Base-by-base conservation (phyloP, 2,329 filamentous ascomycete genomes). In the Fusarium sacchari region DNA sequence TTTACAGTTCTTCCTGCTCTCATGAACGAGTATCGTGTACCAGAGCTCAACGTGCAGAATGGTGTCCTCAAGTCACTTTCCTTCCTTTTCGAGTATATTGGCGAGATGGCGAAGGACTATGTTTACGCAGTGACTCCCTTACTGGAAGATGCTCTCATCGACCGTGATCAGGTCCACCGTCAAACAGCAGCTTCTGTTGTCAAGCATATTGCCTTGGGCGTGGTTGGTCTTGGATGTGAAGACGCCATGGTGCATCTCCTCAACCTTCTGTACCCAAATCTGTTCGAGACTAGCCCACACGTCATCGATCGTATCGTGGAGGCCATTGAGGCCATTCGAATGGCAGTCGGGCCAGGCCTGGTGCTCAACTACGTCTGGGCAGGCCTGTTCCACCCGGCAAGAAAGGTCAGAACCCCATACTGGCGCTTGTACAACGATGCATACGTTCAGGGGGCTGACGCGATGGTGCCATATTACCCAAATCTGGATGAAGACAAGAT, bases 291-390 rank as follows among this genome's bases (percentile, higher is more conserved):
- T 10, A 96, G 93, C 77, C 96, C 96, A 1, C 96, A 99, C 88
- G 96, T 99, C 78, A 99, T 99, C 78, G 96, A 99, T 83, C 92
- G 96, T 49, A 97, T 99, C 76, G 93, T 99, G 73, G 97, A 99
- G 83, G 96, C 97, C 57, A 97, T 99, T 75, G 96, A 98, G 82
- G 96, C 95, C 43, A 94, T 99, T 71, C 91, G 96, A 53, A 94
- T 98, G 87, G 95, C 96, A 0, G 93, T 98, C 49, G 96, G 96
- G 2, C 94, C 95, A 0, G 96, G 96, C 6, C 86, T 97, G 28
- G 94, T 98, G 40, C 93, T 99, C 88, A 99, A 99, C 85, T 99
- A 99, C 82, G 92, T 98, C 68, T 98, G 95, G 95, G 96, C 96
- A 0, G 96, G 96, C 24, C 87, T 99, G 24, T 99, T 99, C 88